Conservation (phyloP, 2,329 filamentous ascomycete genomes). For the Colletotrichum paranaense region DNA sequence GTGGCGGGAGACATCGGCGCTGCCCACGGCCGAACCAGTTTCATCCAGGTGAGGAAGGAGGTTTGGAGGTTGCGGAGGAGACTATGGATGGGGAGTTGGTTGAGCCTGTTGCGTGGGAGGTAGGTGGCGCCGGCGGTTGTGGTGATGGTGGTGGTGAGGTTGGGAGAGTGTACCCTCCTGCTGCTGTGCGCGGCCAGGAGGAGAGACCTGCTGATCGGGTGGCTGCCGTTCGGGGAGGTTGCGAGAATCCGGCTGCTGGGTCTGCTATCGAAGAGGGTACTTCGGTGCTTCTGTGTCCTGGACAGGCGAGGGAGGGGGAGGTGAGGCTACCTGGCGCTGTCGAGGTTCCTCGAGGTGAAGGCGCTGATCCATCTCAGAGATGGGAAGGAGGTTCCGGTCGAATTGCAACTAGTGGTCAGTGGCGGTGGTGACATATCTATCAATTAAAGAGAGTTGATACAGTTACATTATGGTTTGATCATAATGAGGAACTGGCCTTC, state of each 20-base stretch:
- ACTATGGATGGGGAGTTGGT: not conserved
- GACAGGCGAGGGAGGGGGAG: no score
- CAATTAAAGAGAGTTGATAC: no score
- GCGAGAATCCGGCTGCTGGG: not conserved
- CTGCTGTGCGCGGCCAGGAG: not conserved
- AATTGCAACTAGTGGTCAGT: not conserved
- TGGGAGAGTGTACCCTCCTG: not conserved
- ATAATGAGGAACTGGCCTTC: not conserved
- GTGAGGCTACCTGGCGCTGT: not conserved
- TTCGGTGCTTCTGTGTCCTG: not conserved
- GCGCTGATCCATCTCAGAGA: not conserved
- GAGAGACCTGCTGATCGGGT: not conserved
- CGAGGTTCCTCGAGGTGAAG: not conserved
- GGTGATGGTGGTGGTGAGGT: no score
- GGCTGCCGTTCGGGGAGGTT: not conserved
- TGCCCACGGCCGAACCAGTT: constrained; percentile 11
- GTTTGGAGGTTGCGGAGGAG: not conserved
- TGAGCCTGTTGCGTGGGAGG: not conserved
- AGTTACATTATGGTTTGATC: not conserved
- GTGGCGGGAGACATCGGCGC: not conserved
- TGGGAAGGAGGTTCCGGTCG: not conserved
- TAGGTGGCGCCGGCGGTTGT: no score
- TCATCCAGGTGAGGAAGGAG: not conserved
- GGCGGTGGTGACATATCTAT: not conserved
- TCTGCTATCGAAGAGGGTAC: not conserved